phyloP scores from a whole-genome alignment of 2,329 filamentous ascomycete genomes.

The Teratosphaeria nubilosa region DNA sequence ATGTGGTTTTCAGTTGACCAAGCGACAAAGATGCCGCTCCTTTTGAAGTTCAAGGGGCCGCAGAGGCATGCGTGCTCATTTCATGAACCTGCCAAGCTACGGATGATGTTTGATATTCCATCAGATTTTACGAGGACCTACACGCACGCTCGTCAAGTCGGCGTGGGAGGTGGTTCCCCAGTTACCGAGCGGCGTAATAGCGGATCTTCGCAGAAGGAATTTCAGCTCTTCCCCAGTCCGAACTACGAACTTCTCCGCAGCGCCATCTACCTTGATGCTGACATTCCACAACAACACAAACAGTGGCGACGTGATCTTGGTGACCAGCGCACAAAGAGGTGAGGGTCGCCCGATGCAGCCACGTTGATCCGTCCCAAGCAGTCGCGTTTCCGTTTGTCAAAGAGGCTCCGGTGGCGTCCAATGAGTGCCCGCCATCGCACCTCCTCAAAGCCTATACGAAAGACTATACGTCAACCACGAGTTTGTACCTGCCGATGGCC shows the following conservation, averaged over 20 bases:
- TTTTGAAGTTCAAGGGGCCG: no score
- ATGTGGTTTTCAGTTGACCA: not conserved
- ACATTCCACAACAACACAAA: not conserved
- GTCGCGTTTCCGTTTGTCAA: not conserved
- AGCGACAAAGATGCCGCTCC: not conserved
- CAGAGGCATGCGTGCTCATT: no score
- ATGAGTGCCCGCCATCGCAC: not conserved
- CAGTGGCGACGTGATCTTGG: no score
- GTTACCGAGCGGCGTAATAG: not conserved
- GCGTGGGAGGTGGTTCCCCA: no score
- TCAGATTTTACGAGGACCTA: no score
- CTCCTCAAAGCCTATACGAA: no score
- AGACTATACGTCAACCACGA: not conserved
- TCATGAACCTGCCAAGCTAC: no score
- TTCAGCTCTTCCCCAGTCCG: not conserved
- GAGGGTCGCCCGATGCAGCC: not conserved
- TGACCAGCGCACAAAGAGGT: no score
- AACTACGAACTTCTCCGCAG: not conserved
- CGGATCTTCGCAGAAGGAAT: not conserved
- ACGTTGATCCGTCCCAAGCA: not conserved
- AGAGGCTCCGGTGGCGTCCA: not conserved
- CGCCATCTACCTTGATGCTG: not conserved
- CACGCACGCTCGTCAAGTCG: no score
- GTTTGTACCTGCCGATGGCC: constrained; percentile 1
- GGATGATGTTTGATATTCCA: no score